Evolutionary conservation across 2,329 filamentous ascomycete species (phyloP).

Genomic region (Lasiodiplodia sp.): DNA sequence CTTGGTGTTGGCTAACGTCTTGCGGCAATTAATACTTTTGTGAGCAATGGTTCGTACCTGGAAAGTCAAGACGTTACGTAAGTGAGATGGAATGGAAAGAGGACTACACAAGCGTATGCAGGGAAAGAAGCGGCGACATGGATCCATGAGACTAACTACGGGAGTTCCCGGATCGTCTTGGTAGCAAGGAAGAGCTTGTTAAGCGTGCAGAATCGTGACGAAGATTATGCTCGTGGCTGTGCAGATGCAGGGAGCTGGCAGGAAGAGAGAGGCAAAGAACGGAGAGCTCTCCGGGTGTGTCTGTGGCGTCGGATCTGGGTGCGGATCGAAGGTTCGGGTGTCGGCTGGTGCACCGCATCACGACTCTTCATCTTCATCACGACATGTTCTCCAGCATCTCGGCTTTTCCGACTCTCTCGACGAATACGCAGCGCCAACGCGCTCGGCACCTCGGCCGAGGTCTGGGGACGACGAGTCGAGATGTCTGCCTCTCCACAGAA

Average conservation of each 20-base stretch:
- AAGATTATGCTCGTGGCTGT: not conserved
- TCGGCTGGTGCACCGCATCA: constrained; percentile 6
- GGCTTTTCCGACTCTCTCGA: not conserved
- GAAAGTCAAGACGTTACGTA: too few species aligned
- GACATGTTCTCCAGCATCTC: not conserved
- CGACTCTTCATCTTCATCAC: not conserved
- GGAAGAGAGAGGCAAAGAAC: not conserved
- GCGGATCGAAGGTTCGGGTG: not conserved
- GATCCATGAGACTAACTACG: too few species aligned
- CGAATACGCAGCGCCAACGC: not conserved
- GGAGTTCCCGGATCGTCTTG: not conserved
- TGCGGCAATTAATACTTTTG: too few species aligned
- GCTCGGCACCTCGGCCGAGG: constrained; percentile 6
- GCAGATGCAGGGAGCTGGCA: not conserved
- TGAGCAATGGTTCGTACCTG: too few species aligned
- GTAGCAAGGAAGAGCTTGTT: not conserved
- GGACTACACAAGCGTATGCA: too few species aligned
- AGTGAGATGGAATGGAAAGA: too few species aligned
- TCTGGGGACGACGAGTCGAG: not conserved
- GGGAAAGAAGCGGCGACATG: too few species aligned
- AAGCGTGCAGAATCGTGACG: not conserved
- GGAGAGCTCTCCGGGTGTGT: constrained; percentile 8
- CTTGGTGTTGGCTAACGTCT: too few species aligned
- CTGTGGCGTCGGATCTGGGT: not conserved
- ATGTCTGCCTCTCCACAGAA: constrained; percentile 3